phyloP scores from a whole-genome alignment of 1,284 basidiomycete genomes.

The Boletus semigastroideus region DNA sequence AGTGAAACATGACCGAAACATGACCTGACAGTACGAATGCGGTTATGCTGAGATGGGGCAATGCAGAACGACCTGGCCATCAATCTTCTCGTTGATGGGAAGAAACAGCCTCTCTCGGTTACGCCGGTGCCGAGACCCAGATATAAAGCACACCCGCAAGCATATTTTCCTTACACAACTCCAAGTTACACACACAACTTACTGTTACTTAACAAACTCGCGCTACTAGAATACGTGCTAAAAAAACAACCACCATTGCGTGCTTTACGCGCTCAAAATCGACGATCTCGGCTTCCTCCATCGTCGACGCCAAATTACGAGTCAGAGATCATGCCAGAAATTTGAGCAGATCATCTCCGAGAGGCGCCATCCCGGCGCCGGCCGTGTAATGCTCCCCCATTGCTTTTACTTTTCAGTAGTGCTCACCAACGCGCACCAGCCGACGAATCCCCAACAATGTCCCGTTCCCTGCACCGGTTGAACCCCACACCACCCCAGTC shows the following conservation, averaged over 20 bases:
- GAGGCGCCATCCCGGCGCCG: constrained; percentile 56
- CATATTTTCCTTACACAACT: too few relatives aligned
- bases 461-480: constrained; percentile 44
- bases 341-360: constrained; percentile 67
- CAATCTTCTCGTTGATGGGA: too few relatives aligned
- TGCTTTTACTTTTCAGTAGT: constrained; percentile 4
- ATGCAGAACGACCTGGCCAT: too few relatives aligned
- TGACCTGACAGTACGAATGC: too few relatives aligned
- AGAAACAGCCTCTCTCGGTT: too few relatives aligned
- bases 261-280: constrained; percentile 53
- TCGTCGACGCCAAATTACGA: constrained; percentile 69
- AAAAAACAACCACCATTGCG: constrained; percentile 40
- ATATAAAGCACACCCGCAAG: too few relatives aligned
- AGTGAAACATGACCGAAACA: too few relatives aligned
- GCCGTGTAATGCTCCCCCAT: constrained; percentile 43
- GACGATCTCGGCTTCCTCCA: constrained; percentile 49
- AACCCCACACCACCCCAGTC: constrained; percentile 47
- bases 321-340: constrained; percentile 66
- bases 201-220: too few relatives aligned
- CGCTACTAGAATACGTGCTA: constrained; percentile 28
- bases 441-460: constrained; percentile 62
- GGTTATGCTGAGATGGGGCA: too few relatives aligned
- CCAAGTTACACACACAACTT: too few relatives aligned
- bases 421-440: constrained; percentile 36
- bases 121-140: too few relatives aligned